Percentiles rank a stretch among this genome's conserved stretches.
Evolutionary conservation across 2,329 filamentous ascomycete genomes (phyloP).

Genomic region (Colletotrichum sp.): DNA sequence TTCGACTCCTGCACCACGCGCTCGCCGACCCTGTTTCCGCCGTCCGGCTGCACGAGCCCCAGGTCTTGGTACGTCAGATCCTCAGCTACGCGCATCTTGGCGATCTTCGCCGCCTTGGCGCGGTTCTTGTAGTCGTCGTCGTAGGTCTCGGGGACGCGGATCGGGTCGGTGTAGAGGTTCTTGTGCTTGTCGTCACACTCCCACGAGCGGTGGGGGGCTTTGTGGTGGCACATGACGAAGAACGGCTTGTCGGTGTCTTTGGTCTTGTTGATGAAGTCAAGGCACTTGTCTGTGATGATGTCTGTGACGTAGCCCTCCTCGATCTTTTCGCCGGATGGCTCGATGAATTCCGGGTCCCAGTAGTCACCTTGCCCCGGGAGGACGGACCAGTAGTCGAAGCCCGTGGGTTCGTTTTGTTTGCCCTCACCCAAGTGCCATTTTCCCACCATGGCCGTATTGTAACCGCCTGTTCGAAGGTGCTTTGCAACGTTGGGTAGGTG

Average conservation of each 20-base stretch:
- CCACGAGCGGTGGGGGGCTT: slow-evolving; percentile 59
- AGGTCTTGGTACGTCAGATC: slow-evolving; percentile 58
- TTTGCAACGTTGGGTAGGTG: slow-evolving; percentile 57
- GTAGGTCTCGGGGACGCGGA: slow-evolving; percentile 56
- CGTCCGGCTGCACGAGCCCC: slow-evolving; percentile 53
- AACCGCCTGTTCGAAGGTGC: slow-evolving; percentile 48
- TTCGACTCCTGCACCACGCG: slow-evolving; percentile 30
- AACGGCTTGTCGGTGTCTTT: slow-evolving; percentile 46
- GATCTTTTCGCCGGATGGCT: slow-evolving; percentile 33
- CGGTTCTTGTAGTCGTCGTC: slow-evolving; percentile 60
- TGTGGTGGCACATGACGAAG: slow-evolving; percentile 63
- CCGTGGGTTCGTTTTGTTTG: slow-evolving; percentile 47
- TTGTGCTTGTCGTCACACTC: slow-evolving; percentile 55
- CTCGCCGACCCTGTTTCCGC: slow-evolving; percentile 43
- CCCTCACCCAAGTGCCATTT: slow-evolving; percentile 62
- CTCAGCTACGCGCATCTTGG: slow-evolving; percentile 57
- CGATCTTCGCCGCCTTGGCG: slow-evolving; percentile 51
- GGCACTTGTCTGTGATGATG: slow-evolving; percentile 55
- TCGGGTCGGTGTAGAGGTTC: slow-evolving; percentile 49
- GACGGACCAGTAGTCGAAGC: slow-evolving; percentile 58
- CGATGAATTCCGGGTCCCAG: slow-evolving; percentile 55
- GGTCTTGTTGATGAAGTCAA: slow-evolving; percentile 42
- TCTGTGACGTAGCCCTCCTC: slow-evolving; percentile 54
- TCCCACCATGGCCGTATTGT: slow-evolving; percentile 57
- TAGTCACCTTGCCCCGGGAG: slow-evolving; percentile 58